These are phyloP conservation scores for Aspergillus spinulosporus DNA, from an alignment of 2,329 filamentous ascomycete genomes.

Conservation along the genomic window DNA sequence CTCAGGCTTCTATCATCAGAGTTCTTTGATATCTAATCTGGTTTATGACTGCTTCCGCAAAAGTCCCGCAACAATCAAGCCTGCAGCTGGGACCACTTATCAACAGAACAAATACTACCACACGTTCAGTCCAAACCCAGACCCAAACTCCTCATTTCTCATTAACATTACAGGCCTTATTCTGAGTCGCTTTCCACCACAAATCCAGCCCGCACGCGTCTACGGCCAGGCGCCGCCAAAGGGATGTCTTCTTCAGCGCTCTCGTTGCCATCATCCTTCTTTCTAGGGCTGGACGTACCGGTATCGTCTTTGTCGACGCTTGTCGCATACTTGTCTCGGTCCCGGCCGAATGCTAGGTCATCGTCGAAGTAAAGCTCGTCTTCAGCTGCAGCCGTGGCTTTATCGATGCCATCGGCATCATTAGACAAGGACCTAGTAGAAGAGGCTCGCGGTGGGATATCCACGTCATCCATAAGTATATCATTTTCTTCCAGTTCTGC, in stretches of 20 bases:
- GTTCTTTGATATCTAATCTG: too few relatives aligned
- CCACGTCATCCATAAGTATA: slow-evolving; percentile 32
- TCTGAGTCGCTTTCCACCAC: slow-evolving; percentile 48
- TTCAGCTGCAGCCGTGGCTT: slow-evolving; percentile 28
- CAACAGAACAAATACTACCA: too few relatives aligned
- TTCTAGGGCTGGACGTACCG: slow-evolving; percentile 10
- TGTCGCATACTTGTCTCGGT: slow-evolving; percentile 22
- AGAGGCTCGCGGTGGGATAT: slow-evolving; percentile 23
- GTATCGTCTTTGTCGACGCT: slow-evolving; percentile 1
- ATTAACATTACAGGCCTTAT: slow-evolving; percentile 26
- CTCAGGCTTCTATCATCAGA: too few relatives aligned
- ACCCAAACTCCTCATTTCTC: slow-evolving; percentile 27
- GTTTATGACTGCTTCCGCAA: too few relatives aligned
- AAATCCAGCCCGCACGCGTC: slow-evolving; percentile 42
- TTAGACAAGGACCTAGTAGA: neutral
- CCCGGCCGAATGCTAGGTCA: slow-evolving; percentile 34
- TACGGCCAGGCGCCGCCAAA: slow-evolving; percentile 30
- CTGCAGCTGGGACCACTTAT: too few relatives aligned
- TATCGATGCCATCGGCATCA: neutral
- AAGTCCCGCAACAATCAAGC: too few relatives aligned
- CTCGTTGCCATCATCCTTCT: slow-evolving; percentile 3
- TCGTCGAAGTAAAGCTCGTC: slow-evolving; percentile 38
- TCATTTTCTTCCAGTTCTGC: slow-evolving; percentile 31
- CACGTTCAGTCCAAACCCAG: neutral
- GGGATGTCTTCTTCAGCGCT: slow-evolving; percentile 34